phyloP scores from a whole-genome alignment of 192 early-diverging fungal species.

The Backusella parvicylindrica region DNA sequence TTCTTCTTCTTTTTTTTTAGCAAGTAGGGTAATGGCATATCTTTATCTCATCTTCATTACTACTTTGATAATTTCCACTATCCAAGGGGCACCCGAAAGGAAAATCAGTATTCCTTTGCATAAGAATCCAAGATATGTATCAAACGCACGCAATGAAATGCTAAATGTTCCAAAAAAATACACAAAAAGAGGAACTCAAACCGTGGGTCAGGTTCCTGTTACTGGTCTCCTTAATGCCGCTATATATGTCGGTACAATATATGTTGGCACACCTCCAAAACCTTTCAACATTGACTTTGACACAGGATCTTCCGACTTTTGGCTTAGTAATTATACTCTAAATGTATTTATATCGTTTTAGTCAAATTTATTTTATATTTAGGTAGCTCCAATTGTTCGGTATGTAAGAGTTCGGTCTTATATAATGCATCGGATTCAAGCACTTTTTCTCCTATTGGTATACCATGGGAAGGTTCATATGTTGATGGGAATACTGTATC shows the following conservation, averaged over 20 bases:
- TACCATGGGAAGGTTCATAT: slow-evolving; percentile 48
- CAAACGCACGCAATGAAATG: not conserved
- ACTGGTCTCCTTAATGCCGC: slow-evolving; percentile 31
- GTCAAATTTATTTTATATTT: not conserved
- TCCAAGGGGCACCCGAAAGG: not conserved
- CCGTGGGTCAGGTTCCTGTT: not conserved
- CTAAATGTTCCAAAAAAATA: not conserved
- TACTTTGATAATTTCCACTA: not conserved
- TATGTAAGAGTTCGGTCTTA: slow-evolving; percentile 8
- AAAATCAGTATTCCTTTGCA: not conserved
- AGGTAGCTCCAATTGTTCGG: slow-evolving; percentile 30
- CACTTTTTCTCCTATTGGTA: slow-evolving; percentile 47
- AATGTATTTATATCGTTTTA: not conserved
- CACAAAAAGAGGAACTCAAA: not conserved
- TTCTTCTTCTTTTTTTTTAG: no score
- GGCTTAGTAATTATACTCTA: slow-evolving; percentile 40
- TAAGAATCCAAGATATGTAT: not conserved
- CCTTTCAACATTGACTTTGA: slow-evolving; percentile 64
- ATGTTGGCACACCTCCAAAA: slow-evolving; percentile 62
- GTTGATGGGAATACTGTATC: slow-evolving; percentile 35
- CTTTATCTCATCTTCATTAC: not conserved
- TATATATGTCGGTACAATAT: slow-evolving; percentile 59
- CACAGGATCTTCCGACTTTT: slow-evolving; percentile 68
- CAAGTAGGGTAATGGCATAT: no score
- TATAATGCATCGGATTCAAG: slow-evolving; percentile 44